A percentile compares a stretch with the other conserved stretches of the same genome.
phyloP scores from a whole-genome alignment of 2,329 filamentous ascomycete species.

The Aureobasidium sp. region DNA sequence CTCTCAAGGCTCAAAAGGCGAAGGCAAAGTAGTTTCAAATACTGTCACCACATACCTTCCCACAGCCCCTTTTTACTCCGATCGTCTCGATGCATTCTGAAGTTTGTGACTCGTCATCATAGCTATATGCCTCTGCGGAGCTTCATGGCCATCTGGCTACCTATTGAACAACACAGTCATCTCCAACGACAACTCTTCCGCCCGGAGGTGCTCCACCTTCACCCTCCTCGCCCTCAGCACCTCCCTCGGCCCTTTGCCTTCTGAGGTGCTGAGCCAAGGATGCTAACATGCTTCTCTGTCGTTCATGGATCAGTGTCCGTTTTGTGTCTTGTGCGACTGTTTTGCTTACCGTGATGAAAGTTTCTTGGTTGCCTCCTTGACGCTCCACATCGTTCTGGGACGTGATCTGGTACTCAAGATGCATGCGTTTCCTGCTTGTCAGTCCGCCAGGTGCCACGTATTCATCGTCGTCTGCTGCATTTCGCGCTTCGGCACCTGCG shows the following conservation, averaged over 20 bases:
- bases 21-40: constrained; percentile 53
- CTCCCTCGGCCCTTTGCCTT: constrained; percentile 12
- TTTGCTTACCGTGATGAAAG: constrained; percentile 41
- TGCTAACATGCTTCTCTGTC: constrained; percentile 21
- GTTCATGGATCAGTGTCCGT: constrained; percentile 9
- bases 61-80: background rate
- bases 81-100: too few species aligned
- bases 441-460: constrained; percentile 39
- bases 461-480: constrained; percentile 27
- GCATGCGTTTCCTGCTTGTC: constrained; percentile 49
- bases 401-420: constrained; percentile 53
- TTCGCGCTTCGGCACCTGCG: constrained; percentile 14
- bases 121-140: background rate
- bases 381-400: constrained; percentile 54
- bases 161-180: constrained; percentile 22
- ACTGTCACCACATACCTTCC: background rate
- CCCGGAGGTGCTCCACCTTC: constrained; percentile 10
- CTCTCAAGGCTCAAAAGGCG: constrained; percentile 81
- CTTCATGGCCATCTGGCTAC: too few species aligned
- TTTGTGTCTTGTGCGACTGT: background rate
- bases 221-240: constrained; percentile 12
- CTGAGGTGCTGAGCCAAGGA: constrained; percentile 18
- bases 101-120: too few species aligned
- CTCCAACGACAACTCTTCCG: constrained; percentile 17
- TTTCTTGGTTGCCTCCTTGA: constrained; percentile 49